Evolutionary conservation across 306 rosid species (phyloP).

Genomic region (Quercus ilex): DNA sequence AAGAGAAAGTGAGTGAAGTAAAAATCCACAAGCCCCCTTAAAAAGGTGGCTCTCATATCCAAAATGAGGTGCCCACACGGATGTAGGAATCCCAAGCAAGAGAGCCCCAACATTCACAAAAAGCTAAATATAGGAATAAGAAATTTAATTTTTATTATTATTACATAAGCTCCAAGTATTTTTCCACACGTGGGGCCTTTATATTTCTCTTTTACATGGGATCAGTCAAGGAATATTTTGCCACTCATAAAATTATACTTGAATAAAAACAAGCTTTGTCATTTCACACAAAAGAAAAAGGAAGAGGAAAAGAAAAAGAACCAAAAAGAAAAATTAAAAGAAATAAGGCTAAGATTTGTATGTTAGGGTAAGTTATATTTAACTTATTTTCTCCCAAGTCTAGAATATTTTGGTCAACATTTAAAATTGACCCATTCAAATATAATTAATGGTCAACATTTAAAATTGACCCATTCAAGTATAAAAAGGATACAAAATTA

Average conservation of each 20-base stretch:
- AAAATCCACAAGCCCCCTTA: constrained; percentile 40
- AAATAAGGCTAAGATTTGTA: not conserved
- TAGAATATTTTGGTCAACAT: too few species aligned
- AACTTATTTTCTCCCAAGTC: too few species aligned
- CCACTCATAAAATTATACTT: constrained; percentile 15
- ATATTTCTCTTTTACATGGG: constrained; percentile 44
- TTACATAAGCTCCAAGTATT: constrained; percentile 48
- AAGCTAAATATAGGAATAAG: constrained; percentile 42
- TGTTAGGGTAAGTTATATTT: not conserved
- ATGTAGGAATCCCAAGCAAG: constrained; percentile 87
- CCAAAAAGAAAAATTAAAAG: not conserved
- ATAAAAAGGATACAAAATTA: too few species aligned
- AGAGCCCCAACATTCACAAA: constrained; percentile 58
- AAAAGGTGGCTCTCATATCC: constrained; percentile 75
- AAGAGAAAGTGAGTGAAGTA: constrained; percentile 59
- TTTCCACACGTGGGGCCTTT: constrained; percentile 89
- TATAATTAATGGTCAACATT: too few species aligned
- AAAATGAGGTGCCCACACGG: constrained; percentile 62
- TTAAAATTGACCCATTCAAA: too few species aligned
- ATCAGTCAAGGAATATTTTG: constrained; percentile 49
- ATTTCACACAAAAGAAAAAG: constrained; percentile 17
- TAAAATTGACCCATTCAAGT: too few species aligned
- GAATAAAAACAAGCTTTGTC: constrained; percentile 20
- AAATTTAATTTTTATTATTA: not conserved
- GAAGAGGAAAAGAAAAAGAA: constrained; percentile 2